Conservation (phyloP, 768 basidiomycete species). For the Pluteus cervinus region DNA sequence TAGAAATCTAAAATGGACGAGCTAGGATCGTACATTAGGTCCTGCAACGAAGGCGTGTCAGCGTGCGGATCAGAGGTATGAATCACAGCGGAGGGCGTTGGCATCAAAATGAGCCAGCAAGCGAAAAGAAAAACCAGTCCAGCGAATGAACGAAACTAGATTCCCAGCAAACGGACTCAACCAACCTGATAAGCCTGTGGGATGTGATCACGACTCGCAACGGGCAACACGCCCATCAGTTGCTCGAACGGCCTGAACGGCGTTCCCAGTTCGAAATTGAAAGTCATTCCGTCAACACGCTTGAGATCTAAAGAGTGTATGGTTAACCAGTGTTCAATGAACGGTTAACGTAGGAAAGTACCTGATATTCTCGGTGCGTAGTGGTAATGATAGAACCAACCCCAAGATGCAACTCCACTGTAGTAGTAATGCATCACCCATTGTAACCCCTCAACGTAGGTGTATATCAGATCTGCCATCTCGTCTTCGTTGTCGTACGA, state of each 20-base stretch:
- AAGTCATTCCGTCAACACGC: conserved; percentile 78
- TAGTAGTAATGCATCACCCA: conserved; percentile 99
- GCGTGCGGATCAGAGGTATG: not conserved
- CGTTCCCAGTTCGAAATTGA: conserved; percentile 78
- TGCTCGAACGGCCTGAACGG: conserved; percentile 95
- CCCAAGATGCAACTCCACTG: conserved; percentile 94
- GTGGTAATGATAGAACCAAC: conserved; percentile 99
- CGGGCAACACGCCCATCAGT: conserved; percentile 95
- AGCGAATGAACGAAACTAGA: too few relatives aligned
- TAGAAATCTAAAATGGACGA: conserved; percentile 96
- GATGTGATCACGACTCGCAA: conserved; percentile 83
- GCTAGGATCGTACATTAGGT: conserved; percentile 79
- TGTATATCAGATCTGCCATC: conserved; percentile 65
- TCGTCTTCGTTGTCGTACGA: conserved; percentile 63
- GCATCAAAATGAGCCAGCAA: not conserved
- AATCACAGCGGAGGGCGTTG: conserved; percentile 1
- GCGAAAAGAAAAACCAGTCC: too few relatives aligned
- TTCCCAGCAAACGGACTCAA: conserved; percentile 7
- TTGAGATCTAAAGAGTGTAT: conserved; percentile 33
- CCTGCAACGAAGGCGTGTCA: conserved; percentile 49
- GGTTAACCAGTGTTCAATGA: conserved; percentile 1
- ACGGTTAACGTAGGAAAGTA: conserved; percentile 28
- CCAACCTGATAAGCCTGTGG: conserved; percentile 80
- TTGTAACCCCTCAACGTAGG: conserved; percentile 91
- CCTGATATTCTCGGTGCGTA: conserved; percentile 96